Base-by-base conservation (phyloP, 2,329 filamentous ascomycete genomes). In the Hypoxylon sp. region DNA sequence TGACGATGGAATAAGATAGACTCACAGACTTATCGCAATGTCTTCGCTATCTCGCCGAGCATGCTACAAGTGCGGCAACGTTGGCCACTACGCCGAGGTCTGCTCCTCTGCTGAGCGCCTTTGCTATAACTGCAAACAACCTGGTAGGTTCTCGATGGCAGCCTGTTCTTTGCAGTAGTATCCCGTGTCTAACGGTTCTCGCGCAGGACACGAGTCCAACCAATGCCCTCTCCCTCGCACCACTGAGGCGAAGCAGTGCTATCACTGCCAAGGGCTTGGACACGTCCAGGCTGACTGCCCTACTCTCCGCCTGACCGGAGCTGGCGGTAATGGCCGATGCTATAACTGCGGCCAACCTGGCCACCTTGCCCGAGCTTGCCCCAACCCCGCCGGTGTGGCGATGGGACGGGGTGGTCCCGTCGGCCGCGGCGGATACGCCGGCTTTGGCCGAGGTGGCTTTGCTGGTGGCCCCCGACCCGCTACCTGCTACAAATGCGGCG, bases 251-350 rank as follows among this genome's bases (percentile, higher is more conserved):
- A 99, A 99, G 89, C 95, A 99, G 86, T 99, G 95, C 88, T 99
- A 99, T 80, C 95, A 98, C 84, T 99, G 95, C 86, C 95, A 98
- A 85, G 95, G 95, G 62, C 88, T 98, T 66, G 95, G 95, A 71
- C 95, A 99, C 79, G 95, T 99, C 74, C 95, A 99, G 85, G 95
- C 95, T 72, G 95, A 99, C 80, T 99, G 95, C 87, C 95, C 95
- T 74, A 98, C 95, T 67, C 88, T 99, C 69, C 93, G 95, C 72
- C 81, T 99, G 79, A 97, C 89, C 79, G 94, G 91, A 70, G 91
- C 90, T 72, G 87, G 89, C 68, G 89, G 90, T 64, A 89, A 91
- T 77, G 93, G 92, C 69, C 92, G 93, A 73, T 99, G 95, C 89
- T 99, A 99, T 82, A 95, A 92, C 82, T 99, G 95, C 79, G 94